Evolutionary conservation across 371 early-diverging fungal species (phyloP).

Genomic region (Rhizomucor pusillus): DNA sequence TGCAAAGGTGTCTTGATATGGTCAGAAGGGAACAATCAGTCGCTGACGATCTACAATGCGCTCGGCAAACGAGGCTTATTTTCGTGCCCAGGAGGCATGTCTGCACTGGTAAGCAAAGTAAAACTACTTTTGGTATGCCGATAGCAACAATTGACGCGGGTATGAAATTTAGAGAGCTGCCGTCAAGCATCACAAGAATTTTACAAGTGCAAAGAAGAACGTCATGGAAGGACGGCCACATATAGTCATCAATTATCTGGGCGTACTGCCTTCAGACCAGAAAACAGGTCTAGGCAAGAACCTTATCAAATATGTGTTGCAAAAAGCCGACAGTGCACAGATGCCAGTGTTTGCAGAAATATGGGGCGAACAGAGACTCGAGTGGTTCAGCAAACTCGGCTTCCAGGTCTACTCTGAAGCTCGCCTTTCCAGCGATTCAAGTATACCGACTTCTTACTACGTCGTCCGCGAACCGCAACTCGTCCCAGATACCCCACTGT

Average conservation of each 20-base stretch:
- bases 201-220: too few relatives aligned
- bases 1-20: constrained; percentile 28
- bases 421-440: constrained; percentile 8
- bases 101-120: too few relatives aligned
- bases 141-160: too few relatives aligned
- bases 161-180: too few relatives aligned
- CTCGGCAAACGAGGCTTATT: not conserved
- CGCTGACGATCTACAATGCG: not conserved
- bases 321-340: constrained; percentile 24
- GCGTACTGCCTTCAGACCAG: constrained; percentile 26
- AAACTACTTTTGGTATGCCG: too few relatives aligned
- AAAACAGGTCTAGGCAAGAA: constrained; percentile 12
- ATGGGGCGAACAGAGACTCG: constrained; percentile 12
- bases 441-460: constrained; percentile 11
- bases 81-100: too few relatives aligned
- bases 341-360: constrained; percentile 31
- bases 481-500: not conserved
- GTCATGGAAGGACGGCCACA: constrained; percentile 11
- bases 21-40: constrained; percentile 14
- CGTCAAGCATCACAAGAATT: too few relatives aligned
- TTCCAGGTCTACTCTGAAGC: constrained; percentile 15
- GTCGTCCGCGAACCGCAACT: constrained; percentile 20
- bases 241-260: constrained; percentile 23
- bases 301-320: constrained; percentile 18
- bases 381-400: constrained; percentile 19